Conservation (phyloP, 2,329 filamentous ascomycete genomes). For the Pseudocercospora pini-densiflorae region DNA sequence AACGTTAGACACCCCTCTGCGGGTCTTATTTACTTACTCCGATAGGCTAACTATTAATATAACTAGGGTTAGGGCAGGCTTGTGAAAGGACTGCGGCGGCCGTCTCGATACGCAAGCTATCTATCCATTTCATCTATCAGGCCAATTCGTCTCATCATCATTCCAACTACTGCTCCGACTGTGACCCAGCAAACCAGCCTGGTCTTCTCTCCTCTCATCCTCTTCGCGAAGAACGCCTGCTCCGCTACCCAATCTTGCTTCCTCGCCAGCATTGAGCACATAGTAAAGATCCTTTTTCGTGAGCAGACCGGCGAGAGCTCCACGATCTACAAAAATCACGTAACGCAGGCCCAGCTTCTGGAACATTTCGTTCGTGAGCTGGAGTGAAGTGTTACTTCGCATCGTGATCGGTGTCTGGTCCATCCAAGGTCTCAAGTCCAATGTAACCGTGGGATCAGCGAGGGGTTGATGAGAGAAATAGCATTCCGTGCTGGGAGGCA, state of each 20-base stretch:
- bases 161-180: slow-evolving; percentile 11
- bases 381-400: slow-evolving; percentile 73
- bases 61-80: no score
- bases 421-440: slow-evolving; percentile 97
- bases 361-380: slow-evolving; percentile 90
- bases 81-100: no score
- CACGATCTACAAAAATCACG: slow-evolving; percentile 82
- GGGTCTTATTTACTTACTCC: no score
- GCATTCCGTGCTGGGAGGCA: slow-evolving; percentile 74
- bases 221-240: slow-evolving; percentile 44
- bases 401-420: slow-evolving; percentile 96
- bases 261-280: slow-evolving; percentile 74
- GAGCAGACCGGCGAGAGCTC: slow-evolving; percentile 79
- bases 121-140: background rate
- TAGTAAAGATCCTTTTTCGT: slow-evolving; percentile 99
- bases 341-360: slow-evolving; percentile 92
- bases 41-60: no score
- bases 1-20: no score
- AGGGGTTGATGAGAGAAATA: slow-evolving; percentile 85
- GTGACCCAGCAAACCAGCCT: slow-evolving; percentile 43
- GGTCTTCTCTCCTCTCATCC: slow-evolving; percentile 43
- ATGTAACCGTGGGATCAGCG: slow-evolving; percentile 73
- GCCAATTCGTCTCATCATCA: slow-evolving; percentile 6
- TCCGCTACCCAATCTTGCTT: slow-evolving; percentile 34
- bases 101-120: background rate